These are phyloP conservation scores for Eutrema salsugineum DNA, from an alignment of 441 rosid species.

Conservation along the genomic window DNA sequence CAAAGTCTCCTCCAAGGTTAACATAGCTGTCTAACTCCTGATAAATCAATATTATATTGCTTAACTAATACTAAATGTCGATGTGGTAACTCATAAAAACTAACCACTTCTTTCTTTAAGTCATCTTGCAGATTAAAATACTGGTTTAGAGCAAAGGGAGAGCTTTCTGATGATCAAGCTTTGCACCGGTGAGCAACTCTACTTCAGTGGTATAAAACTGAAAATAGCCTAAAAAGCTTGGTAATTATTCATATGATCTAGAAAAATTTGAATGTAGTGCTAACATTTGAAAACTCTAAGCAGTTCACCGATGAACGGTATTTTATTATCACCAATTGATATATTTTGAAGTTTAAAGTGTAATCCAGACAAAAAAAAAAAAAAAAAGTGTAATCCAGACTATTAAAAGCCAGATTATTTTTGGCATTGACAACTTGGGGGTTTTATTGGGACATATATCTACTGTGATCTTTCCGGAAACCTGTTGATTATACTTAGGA, in stretches of 20 bases:
- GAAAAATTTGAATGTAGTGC: not conserved
- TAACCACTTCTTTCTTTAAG: not conserved
- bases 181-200: constrained; percentile 65
- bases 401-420: not conserved
- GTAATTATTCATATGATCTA: not conserved
- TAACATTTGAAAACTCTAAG: not conserved
- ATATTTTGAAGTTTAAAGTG: not conserved
- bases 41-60: constrained; percentile 5
- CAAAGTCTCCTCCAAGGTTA: constrained; percentile 80
- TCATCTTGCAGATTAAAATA: constrained; percentile 61
- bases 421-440: not conserved
- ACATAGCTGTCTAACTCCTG: constrained; percentile 10
- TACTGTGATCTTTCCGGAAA: not conserved
- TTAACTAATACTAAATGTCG: not conserved
- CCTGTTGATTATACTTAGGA: not conserved
- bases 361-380: not conserved
- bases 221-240: not conserved
- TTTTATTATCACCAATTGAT: not conserved
- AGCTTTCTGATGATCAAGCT: constrained; percentile 91
- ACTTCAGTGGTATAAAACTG: not conserved
- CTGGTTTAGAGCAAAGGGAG: constrained; percentile 90
- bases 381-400: not conserved
- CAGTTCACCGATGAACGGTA: not conserved
- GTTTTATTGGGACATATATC: not conserved
- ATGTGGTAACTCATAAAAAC: not conserved